A percentile compares a stretch with the other conserved stretches of the same genome.
phyloP scores from a whole-genome alignment of 2,329 filamentous ascomycete species.

The Xylariaceae sp. region DNA sequence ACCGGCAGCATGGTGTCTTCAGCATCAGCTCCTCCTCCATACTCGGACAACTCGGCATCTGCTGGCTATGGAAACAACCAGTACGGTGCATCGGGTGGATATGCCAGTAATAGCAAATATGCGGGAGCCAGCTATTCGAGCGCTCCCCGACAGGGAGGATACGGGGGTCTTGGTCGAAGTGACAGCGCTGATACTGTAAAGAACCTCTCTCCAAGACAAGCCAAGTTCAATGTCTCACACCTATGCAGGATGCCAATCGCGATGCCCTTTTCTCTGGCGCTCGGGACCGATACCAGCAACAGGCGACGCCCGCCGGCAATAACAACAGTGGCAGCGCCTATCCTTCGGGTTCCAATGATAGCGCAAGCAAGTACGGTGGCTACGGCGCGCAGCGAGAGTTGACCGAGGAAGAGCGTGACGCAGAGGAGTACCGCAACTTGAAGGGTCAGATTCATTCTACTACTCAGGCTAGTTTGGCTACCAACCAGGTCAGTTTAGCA shows the following conservation, averaged over 20 bases:
- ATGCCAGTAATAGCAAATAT: constrained; percentile 49
- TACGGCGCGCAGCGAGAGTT: constrained; percentile 69
- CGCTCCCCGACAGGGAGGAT: constrained; percentile 48
- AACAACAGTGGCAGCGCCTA: constrained; percentile 7
- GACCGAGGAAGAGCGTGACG: constrained; percentile 74
- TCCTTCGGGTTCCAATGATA: constrained; percentile 19
- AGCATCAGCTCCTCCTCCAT: constrained; percentile 35
- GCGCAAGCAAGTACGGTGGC: constrained; percentile 39
- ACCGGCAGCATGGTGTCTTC: constrained; percentile 25
- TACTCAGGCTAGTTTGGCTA: constrained; percentile 66
- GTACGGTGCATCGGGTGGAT: constrained; percentile 39
- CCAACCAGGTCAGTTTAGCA: constrained; percentile 40
- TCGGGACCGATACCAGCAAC: constrained; percentile 27
- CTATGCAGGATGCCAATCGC: constrained; percentile 44
- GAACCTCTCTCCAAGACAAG: background rate
- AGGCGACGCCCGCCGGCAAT: constrained; percentile 6
- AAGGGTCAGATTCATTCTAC: constrained; percentile 67
- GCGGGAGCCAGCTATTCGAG: constrained; percentile 35
- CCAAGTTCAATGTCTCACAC: constrained; percentile 1
- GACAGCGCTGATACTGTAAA: constrained; percentile 37
- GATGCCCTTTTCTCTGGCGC: constrained; percentile 54
- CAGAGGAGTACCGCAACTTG: constrained; percentile 36
- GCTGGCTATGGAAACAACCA: constrained; percentile 28
- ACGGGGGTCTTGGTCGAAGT: constrained; percentile 52
- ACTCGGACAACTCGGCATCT: constrained; percentile 26